Percentiles rank a stretch among this genome's conserved stretches.
phyloP scores from a whole-genome alignment of 2,329 filamentous ascomycete genomes.

The Lachnellula suecica region DNA sequence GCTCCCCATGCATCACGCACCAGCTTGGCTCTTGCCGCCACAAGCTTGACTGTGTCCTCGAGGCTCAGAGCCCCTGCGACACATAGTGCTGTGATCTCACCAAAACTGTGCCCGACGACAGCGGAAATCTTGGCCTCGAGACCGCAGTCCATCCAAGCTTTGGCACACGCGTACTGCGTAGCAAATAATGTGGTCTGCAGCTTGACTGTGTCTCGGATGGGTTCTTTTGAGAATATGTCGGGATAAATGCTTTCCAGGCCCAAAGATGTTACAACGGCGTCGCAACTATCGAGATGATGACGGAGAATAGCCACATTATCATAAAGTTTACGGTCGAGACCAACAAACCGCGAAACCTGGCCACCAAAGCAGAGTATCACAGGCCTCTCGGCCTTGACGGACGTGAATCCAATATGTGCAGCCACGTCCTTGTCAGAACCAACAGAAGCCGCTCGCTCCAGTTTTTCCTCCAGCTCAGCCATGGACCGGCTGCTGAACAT shows the following conservation, averaged over 20 bases:
- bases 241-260: slow-evolving; percentile 13
- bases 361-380: slow-evolving; percentile 37
- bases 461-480: slow-evolving; percentile 25
- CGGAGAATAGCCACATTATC: slow-evolving; percentile 7
- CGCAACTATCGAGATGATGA: slow-evolving; percentile 9
- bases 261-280: neutral
- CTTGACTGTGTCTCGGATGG: slow-evolving; percentile 6
- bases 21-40: slow-evolving; percentile 32
- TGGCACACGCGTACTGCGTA: slow-evolving; percentile 18
- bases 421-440: neutral
- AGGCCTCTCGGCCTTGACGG: slow-evolving; percentile 15
- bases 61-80: slow-evolving; percentile 34
- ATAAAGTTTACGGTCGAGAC: slow-evolving; percentile 5
- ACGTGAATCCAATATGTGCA: slow-evolving; percentile 36
- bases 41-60: slow-evolving; percentile 30
- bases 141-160: slow-evolving; percentile 14
- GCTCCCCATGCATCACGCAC: slow-evolving; percentile 35
- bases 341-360: slow-evolving; percentile 9
- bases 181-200: slow-evolving; percentile 18
- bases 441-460: slow-evolving; percentile 4
- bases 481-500: slow-evolving; percentile 29
- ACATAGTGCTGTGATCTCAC: slow-evolving; percentile 36
- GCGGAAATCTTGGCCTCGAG: neutral
- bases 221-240: slow-evolving; percentile 8
- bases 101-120: slow-evolving; percentile 38